Evolutionary conservation across 2,329 filamentous ascomycete species (phyloP).

Genomic region (Xylaria sp.): DNA sequence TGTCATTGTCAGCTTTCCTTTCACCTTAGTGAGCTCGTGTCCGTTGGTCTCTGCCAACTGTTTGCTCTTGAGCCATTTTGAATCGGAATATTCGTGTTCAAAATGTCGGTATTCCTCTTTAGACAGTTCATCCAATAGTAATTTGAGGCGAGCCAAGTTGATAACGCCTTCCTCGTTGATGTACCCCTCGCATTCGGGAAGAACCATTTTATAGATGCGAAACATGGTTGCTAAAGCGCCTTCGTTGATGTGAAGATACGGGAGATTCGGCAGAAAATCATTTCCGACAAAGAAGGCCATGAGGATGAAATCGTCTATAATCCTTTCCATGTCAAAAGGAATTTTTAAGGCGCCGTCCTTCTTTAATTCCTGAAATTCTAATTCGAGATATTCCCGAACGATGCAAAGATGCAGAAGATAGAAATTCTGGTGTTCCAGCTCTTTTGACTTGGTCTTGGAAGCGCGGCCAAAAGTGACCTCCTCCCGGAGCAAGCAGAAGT

Average conservation of each 20-base stretch:
- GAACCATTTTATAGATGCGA: constrained; percentile 89
- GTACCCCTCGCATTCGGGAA: constrained; percentile 90
- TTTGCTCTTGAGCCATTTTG: constrained; percentile 92
- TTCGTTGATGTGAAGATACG: constrained; percentile 97
- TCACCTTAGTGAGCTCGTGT: constrained; percentile 66
- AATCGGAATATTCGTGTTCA: constrained; percentile 87
- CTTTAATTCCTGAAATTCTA: constrained; percentile 95
- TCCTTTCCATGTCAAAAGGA: constrained; percentile 89
- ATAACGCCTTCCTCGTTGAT: constrained; percentile 96
- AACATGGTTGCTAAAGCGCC: constrained; percentile 98
- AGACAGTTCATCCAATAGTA: constrained; percentile 84
- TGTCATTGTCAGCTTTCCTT: constrained; percentile 78
- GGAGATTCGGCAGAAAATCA: constrained; percentile 97
- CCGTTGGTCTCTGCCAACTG: constrained; percentile 75
- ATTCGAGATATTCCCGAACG: constrained; percentile 93
- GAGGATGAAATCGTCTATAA: constrained; percentile 99
- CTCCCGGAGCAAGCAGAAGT: constrained; percentile 96
- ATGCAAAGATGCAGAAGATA: constrained; percentile 97
- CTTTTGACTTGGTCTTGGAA: constrained; percentile 89
- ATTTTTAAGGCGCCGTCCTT: constrained; percentile 77
- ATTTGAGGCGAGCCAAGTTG: constrained; percentile 81
- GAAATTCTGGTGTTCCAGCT: constrained; percentile 98
- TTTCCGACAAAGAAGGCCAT: constrained; percentile 99
- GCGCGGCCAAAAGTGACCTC: constrained; percentile 97
- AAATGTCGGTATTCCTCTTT: constrained; percentile 94